Base-by-base conservation (phyloP, 441 rosid species). In the Brassica hybrid region DNA sequence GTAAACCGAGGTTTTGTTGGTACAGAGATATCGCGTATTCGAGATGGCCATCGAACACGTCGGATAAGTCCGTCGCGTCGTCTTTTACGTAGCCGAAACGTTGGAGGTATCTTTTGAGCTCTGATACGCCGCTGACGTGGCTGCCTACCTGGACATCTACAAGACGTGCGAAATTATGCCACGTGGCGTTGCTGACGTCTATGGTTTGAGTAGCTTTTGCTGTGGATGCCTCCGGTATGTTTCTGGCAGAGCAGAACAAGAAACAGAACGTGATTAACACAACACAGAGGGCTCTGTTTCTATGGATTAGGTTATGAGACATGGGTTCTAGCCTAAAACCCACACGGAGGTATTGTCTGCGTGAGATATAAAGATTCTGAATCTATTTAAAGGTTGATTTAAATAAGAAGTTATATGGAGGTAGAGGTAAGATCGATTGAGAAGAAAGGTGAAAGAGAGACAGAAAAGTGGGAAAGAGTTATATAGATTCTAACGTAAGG, bases 51-150 rank as follows among this genome's bases (percentile, higher is more conserved):
- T 94, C 98, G 71, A 94, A 94, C 30, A 79, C 71, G 19, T 94
- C 97, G 19, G 91, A 85, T 72, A 91, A 80, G 63, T 77, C 45
- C 14, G 17, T 25, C 2, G 67, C 50, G 27, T 32, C 72, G n/a
- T 48, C 54, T 11, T 79, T 61, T 48, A 92, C 88, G 80, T 94
- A 94, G 5, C 98, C 99, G 80, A 93, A 94, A 2, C 84, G 90
- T 78, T 80, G 76, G 71, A 94, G 89, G 85, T 93, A 94, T 48
- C 82, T 78, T 83, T 93, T 94, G 66, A 94, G 90, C 68, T 91
- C 92, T 1, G 96, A 86, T 80, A 94, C 89, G 80, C 99, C 98
- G 79, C 57, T 76, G 66, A 88, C 84, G 69, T 83, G 83, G 85
- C 86, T 85, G 2, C 98, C 97, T 58, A 70, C 69, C 30, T 78